phyloP scores from a whole-genome alignment of 2,329 filamentous ascomycete genomes.

The Epichloe coenophiala region DNA sequence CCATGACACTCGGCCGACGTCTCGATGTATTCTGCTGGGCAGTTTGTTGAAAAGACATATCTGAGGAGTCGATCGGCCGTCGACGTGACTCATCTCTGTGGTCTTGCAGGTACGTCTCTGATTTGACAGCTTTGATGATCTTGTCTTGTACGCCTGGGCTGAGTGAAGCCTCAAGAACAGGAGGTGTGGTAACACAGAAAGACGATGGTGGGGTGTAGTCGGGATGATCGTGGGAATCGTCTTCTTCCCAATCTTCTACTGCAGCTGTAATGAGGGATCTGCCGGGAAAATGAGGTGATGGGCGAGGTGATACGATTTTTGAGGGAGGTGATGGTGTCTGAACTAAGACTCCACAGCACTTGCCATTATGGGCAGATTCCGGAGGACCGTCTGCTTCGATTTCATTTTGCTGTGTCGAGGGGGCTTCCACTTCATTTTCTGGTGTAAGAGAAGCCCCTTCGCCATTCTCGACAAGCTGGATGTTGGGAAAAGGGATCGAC shows the following conservation, averaged over 20 bases:
- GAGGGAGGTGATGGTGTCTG: neutral
- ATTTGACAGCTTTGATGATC: neutral
- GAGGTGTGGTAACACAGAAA: conserved; percentile 2
- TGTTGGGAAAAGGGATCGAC: neutral
- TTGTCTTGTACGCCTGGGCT: neutral
- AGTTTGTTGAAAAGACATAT: conserved; percentile 2
- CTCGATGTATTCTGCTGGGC: conserved; percentile 3
- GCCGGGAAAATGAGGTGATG: neutral
- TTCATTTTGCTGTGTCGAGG: neutral
- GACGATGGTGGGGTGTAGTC: conserved; percentile 2
- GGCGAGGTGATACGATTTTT: conserved; percentile 1
- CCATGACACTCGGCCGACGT: conserved; percentile 9
- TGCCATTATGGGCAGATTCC: neutral
- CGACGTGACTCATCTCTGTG: neutral
- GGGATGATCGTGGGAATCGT: neutral
- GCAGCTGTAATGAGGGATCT: neutral
- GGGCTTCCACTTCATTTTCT: neutral
- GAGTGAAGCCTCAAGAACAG: neutral
- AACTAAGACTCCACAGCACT: neutral
- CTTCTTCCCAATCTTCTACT: conserved; percentile 7
- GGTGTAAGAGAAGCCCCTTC: neutral
- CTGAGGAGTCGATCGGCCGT: conserved; percentile 3
- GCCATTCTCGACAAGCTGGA: neutral
- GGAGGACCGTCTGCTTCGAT: neutral
- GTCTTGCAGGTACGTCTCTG: neutral